Conservation (phyloP, 129 eudicot species). For the Artemisia tridentata region DNA sequence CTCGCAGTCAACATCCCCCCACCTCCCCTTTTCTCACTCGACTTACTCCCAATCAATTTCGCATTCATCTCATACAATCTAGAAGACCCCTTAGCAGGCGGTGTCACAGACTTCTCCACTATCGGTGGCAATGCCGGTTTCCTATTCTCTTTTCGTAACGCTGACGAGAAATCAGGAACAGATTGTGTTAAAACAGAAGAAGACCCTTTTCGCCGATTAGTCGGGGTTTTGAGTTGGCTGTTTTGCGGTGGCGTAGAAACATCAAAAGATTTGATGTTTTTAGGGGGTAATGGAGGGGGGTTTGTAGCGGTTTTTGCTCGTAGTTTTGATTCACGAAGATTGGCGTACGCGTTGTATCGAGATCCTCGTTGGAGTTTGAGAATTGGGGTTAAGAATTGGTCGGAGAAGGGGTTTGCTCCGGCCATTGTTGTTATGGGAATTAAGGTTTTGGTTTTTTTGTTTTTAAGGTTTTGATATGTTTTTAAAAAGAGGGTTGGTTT, state of each 20-base stretch:
- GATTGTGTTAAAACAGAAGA: constrained; percentile 75
- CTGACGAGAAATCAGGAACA: constrained; percentile 76
- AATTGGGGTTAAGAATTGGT: constrained; percentile 32
- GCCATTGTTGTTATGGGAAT: constrained; percentile 55
- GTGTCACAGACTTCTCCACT: constrained; percentile 59
- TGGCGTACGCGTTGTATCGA: constrained; percentile 69
- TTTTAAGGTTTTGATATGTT: constrained; percentile 1
- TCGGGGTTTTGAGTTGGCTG: constrained; percentile 44
- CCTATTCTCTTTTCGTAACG: constrained; percentile 72
- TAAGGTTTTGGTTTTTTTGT: neutral
- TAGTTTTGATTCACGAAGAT: constrained; percentile 66
- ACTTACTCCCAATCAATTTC: constrained; percentile 63
- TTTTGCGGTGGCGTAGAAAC: constrained; percentile 42
- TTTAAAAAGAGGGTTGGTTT: constrained; percentile 18
- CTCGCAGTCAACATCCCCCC: constrained; percentile 70
- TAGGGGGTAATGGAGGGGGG: constrained; percentile 26
- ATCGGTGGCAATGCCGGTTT: constrained; percentile 58
- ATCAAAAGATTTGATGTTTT: neutral
- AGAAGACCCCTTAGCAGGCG: constrained; percentile 62
- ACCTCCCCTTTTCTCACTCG: constrained; percentile 66
- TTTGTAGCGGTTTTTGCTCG: constrained; percentile 27
- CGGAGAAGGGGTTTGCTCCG: constrained; percentile 32
- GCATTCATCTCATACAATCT: constrained; percentile 50
- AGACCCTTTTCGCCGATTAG: constrained; percentile 42
- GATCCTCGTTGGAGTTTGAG: constrained; percentile 78